These are phyloP conservation scores for Aegilops umbellulata DNA, from an alignment of 176 grass and related monocot genomes.

Conservation along the genomic window DNA sequence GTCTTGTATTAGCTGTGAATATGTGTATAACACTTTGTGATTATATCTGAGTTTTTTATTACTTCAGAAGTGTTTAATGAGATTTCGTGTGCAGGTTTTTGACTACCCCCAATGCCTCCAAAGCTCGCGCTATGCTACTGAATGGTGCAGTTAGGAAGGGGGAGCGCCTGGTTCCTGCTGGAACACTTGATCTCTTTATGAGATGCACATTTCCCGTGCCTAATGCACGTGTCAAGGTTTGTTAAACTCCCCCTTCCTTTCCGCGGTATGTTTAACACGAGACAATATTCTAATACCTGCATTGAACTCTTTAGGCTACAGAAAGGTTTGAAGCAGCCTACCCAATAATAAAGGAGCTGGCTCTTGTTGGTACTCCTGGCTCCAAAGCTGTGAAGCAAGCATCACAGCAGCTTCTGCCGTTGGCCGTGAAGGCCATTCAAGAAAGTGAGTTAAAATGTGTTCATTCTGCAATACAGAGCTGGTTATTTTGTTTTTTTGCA, in stretches of 20 bases:
- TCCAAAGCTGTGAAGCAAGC: conserved; percentile 96
- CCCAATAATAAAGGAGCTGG: conserved; percentile 78
- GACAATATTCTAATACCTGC: not conserved
- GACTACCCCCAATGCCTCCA: conserved; percentile 60
- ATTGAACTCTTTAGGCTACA: conserved; percentile 63
- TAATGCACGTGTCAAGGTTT: conserved; percentile 68
- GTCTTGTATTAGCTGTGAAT: not conserved
- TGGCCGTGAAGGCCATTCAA: conserved; percentile 72
- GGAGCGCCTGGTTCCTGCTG: conserved; percentile 75
- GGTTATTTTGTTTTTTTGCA: not conserved
- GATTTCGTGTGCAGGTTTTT: conserved; percentile 55
- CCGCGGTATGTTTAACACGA: not conserved
- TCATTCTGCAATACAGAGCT: not conserved
- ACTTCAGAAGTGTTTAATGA: not conserved
- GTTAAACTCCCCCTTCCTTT: not conserved
- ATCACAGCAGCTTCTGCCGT: conserved; percentile 76
- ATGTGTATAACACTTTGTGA: not conserved
- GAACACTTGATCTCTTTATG: conserved; percentile 76
- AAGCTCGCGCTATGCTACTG: conserved; percentile 74
- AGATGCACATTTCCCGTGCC: conserved; percentile 62
- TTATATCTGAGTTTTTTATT: not conserved
- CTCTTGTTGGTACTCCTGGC: conserved; percentile 72
- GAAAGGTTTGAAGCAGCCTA: conserved; percentile 91
- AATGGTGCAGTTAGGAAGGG: conserved; percentile 92
- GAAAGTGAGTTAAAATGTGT: conserved; percentile 62